These are phyloP conservation scores for Hypsizygus marmoreus DNA, from an alignment of 768 basidiomycete genomes.

Conservation along the genomic window DNA sequence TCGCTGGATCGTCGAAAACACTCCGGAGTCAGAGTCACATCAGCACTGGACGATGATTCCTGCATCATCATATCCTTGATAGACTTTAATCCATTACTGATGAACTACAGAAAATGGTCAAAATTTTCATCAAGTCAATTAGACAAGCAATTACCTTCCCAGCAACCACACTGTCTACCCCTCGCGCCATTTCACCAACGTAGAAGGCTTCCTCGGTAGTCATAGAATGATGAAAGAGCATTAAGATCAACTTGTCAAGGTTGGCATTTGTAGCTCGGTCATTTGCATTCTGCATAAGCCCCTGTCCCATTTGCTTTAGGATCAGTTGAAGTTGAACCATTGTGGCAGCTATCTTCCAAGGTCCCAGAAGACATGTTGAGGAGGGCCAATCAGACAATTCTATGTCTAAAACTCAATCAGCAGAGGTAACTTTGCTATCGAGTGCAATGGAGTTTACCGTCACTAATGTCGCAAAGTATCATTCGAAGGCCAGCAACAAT, in stretches of 20 bases:
- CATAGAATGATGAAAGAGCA: conserved; percentile 73
- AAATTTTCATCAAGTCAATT: not conserved
- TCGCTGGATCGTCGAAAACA: conserved; percentile 62
- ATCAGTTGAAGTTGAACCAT: conserved; percentile 78
- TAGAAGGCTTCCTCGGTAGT: conserved; percentile 81
- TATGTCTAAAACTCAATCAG: conserved; percentile 35
- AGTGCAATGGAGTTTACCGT: conserved; percentile 47
- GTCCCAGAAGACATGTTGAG: conserved; percentile 69
- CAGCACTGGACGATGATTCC: conserved; percentile 28
- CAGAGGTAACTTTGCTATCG: too few species aligned
- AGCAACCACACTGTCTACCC: conserved; percentile 65
- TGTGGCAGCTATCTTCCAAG: conserved; percentile 83
- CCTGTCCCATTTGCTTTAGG: conserved; percentile 71
- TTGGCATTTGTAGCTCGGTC: conserved; percentile 58
- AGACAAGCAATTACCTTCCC: conserved; percentile 52
- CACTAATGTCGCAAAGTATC: conserved; percentile 65
- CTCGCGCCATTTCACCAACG: conserved; percentile 79
- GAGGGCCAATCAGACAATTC: conserved; percentile 61
- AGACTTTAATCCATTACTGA: conserved; percentile 72
- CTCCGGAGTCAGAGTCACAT: conserved; percentile 33
- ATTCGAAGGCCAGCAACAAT: conserved; percentile 67
- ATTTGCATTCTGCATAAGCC: conserved; percentile 58
- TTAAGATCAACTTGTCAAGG: conserved; percentile 65
- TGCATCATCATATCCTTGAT: conserved; percentile 59
- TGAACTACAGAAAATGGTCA: conserved; percentile 47